Base-by-base conservation (phyloP, 306 rosid species). In the Quercus dentata region DNA sequence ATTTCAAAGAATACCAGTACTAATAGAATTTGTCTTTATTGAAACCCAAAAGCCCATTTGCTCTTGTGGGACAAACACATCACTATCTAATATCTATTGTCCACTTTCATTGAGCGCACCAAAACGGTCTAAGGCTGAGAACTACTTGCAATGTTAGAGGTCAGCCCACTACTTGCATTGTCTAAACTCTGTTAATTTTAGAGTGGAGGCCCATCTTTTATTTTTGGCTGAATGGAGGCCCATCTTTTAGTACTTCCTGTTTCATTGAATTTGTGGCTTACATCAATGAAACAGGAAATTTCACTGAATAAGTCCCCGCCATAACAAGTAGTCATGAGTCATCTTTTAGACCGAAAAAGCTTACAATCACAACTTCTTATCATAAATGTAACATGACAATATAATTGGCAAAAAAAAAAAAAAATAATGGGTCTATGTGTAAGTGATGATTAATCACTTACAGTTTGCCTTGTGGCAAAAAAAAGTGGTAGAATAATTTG, bases 381-480 rank as follows among this genome's bases (percentile, higher is more conserved):
- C 0, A 5, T 0, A 33, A 31, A 0, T 0, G 35, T 6, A 35
- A 6, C 10, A 38, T 38, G 10, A 1, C 9, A 6, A 6, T 38
- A 9, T 38, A 38, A 38, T 6, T 38, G 0, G 44, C 6, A 0
- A 38, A 38, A 1, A 6, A 38, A 38, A 1, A 6, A 38, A 38
- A 38, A 38, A 38, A 1, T 38, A 1, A 38, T 38, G 0, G 0
- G 10, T 7, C 0, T 6, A 38, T 38, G 9, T 0, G 0, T 38
- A 1, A 38, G 44, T 38, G 2, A 38, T 38, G 0, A 0, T 41
- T 41, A 41, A 41, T 41, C 3, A 8, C 0, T 41, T 41, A 41
- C 1, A 8, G 1, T 2, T 6, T 38, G 0, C 46, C 3, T 41
- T 8, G 12, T 8, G 0, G 0, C 46, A 41, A 41, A 41, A 41